Conservation (phyloP, 2,329 filamentous ascomycete species). For the Xylaria multiplex region DNA sequence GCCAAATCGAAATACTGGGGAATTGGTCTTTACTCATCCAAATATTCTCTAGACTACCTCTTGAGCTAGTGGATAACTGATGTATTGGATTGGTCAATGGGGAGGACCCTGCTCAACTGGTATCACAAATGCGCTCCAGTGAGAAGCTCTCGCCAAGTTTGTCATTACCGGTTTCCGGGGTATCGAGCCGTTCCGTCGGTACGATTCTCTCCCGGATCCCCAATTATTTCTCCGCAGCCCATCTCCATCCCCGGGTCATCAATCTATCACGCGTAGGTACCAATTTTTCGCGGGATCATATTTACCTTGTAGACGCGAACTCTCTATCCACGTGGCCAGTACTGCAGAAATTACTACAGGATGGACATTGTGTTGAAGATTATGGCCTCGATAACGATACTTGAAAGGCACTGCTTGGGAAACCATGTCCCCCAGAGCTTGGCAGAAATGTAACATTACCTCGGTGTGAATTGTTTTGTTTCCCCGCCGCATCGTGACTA, state of each 20-base stretch:
- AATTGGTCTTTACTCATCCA: no score
- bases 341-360: not conserved
- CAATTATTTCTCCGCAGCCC: slow-evolving; percentile 31
- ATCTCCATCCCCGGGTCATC: not conserved
- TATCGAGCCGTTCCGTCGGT: slow-evolving; percentile 25
- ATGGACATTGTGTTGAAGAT: not conserved
- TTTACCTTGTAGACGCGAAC: not conserved
- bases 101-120: not conserved
- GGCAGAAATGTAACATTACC: not conserved
- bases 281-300: not conserved
- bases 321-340: not conserved
- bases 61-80: not conserved
- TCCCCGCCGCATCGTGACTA: slow-evolving; percentile 8
- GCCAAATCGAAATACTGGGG: not conserved
- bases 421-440: not conserved
- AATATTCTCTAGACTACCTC: not conserved
- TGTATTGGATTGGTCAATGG: not conserved
- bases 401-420: not conserved
- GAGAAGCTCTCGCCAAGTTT: slow-evolving; percentile 19
- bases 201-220: slow-evolving; percentile 31
- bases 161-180: slow-evolving; percentile 14
- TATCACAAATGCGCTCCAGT: slow-evolving; percentile 31
- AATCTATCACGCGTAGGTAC: not conserved
- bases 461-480: slow-evolving; percentile 19
- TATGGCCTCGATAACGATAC: not conserved